Percentiles rank a stretch among this genome's conserved stretches.
Evolutionary conservation across 768 basidiomycete species (phyloP).

Genomic region (Heimioporus sp.): DNA sequence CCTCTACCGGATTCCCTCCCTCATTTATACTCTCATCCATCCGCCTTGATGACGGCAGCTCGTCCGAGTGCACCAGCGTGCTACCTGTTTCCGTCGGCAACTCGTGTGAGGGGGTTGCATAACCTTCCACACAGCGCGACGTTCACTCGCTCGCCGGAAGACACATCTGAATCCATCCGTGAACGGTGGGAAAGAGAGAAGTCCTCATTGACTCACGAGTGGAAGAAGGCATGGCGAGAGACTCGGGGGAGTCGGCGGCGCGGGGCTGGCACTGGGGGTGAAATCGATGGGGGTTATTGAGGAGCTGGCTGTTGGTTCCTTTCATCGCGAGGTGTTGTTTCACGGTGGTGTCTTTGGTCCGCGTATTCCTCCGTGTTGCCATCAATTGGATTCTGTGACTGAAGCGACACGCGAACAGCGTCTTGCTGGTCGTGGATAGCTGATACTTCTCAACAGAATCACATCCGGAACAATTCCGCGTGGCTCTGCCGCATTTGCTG

Average conservation of each 20-base stretch:
- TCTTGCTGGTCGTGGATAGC: too few species aligned
- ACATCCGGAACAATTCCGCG: too few species aligned
- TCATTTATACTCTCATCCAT: constrained; percentile 10
- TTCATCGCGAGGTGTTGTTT: too few species aligned
- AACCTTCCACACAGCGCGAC: constrained; percentile 25
- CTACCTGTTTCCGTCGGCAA: constrained; percentile 32
- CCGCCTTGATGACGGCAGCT: neutral
- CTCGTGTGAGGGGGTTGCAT: constrained; percentile 48
- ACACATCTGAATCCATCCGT: constrained; percentile 49
- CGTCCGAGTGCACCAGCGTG: constrained; percentile 18
- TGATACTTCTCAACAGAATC: too few species aligned
- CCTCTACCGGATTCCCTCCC: constrained; percentile 38
- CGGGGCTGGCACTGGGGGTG: constrained; percentile 44
- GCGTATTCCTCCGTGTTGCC: too few species aligned
- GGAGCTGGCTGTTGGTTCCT: too few species aligned
- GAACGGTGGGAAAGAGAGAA: constrained; percentile 70
- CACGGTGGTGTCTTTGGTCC: too few species aligned
- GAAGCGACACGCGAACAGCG: too few species aligned
- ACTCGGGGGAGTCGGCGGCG: constrained; percentile 64
- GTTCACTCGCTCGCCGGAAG: constrained; percentile 20
- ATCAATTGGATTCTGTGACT: too few species aligned
- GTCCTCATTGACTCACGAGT: constrained; percentile 64
- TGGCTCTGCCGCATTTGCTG: too few species aligned
- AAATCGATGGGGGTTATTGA: constrained; percentile 12
- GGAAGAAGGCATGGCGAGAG: constrained; percentile 77